Evolutionary conservation across 345 rosid species (phyloP).

Genomic region (Gossypium thurberi): DNA sequence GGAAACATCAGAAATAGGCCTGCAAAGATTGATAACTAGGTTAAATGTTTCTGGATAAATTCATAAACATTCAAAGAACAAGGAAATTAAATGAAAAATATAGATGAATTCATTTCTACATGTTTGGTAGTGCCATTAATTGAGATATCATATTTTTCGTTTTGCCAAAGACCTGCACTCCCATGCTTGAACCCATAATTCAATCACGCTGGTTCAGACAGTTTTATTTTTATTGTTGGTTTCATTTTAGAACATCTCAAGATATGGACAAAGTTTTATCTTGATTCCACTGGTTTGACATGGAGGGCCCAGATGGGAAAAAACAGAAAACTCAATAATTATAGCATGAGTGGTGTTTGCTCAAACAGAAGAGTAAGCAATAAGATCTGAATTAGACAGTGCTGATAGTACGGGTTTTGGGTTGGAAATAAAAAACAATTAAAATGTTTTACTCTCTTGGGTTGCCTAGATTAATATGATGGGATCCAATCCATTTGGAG

Average conservation of each 20-base stretch:
- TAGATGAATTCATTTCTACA: constrained; percentile 27
- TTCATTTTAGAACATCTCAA: constrained; percentile 9
- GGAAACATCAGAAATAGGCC: constrained; percentile 96
- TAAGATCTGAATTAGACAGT: not conserved
- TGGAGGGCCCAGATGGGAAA: constrained; percentile 29
- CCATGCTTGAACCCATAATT: constrained; percentile 23
- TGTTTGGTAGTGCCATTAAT: constrained; percentile 28
- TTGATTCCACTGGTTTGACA: constrained; percentile 27
- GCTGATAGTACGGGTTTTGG: not conserved
- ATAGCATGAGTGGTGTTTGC: constrained; percentile 15
- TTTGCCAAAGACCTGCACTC: constrained; percentile 31
- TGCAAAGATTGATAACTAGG: constrained; percentile 32
- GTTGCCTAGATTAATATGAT: not conserved
- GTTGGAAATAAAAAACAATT: constrained; percentile 6
- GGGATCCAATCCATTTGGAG: not conserved
- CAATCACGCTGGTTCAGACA: constrained; percentile 2
- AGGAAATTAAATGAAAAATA: not conserved
- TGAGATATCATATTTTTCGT: constrained; percentile 32
- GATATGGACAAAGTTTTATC: constrained; percentile 18
- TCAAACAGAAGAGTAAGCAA: constrained; percentile 4
- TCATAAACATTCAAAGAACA: not conserved
- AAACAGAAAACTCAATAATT: constrained; percentile 31
- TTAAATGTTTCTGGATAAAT: constrained; percentile 4
- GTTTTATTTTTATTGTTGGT: not conserved
- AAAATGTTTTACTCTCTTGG: not conserved